phyloP scores from a whole-genome alignment of 202 grass and related monocot species.

The Zoysia matrella region DNA sequence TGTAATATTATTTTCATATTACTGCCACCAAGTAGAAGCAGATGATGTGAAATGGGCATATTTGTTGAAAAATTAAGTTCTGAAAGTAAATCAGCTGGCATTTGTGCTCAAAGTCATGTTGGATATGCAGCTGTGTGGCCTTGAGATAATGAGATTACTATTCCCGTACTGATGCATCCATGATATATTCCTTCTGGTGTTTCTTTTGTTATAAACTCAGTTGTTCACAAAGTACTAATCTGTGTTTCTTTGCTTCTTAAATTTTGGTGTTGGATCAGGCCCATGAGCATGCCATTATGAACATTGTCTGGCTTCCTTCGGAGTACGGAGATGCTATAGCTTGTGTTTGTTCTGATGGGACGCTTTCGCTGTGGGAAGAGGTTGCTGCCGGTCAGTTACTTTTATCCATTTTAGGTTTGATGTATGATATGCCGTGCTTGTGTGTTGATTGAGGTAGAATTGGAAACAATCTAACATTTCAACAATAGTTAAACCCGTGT shows the following conservation, averaged over 20 bases:
- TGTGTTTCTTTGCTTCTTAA: conserved; percentile 1
- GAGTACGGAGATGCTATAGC: conserved; percentile 89
- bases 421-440: conserved; percentile 16
- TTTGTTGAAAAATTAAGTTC: background rate
- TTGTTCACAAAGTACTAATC: background rate
- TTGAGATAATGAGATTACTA: background rate
- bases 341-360: conserved; percentile 76
- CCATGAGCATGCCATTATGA: conserved; percentile 56
- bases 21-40: background rate
- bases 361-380: conserved; percentile 94
- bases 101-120: conserved; percentile 16
- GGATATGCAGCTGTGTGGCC: conserved; percentile 1
- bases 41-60: conserved; percentile 1
- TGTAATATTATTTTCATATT: background rate
- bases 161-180: background rate
- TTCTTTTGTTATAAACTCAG: conserved; percentile 14
- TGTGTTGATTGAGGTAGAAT: conserved; percentile 15
- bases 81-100: background rate
- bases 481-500: conserved; percentile 11
- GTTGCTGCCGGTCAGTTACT: conserved; percentile 60
- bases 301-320: conserved; percentile 78
- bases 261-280: conserved; percentile 53
- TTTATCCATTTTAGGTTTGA: conserved; percentile 2
- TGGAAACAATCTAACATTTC: background rate
- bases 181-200: conserved; percentile 1